Conservation (phyloP, 2,329 filamentous ascomycete genomes). For the Cladophialophora yegresii region DNA sequence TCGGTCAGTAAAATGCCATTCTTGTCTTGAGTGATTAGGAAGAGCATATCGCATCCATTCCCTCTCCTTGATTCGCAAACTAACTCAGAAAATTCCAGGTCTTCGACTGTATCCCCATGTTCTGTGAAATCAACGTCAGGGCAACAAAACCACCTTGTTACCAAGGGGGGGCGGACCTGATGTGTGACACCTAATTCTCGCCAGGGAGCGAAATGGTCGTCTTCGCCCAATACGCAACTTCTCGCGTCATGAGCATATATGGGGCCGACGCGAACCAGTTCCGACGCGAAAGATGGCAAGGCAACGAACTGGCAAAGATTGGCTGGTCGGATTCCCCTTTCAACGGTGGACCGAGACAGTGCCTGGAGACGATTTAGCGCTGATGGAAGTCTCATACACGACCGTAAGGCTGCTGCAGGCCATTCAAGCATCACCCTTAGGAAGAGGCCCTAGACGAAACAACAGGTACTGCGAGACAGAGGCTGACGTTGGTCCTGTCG, state of each 20-base stretch:
- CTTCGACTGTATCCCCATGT: constrained; percentile 77
- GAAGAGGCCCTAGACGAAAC: not conserved
- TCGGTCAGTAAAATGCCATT: constrained; percentile 34
- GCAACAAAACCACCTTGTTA: constrained; percentile 71
- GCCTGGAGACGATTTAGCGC: constrained; percentile 39
- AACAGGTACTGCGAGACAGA: constrained; percentile 21
- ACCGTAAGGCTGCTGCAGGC: constrained; percentile 37
- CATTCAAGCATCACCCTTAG: constrained; percentile 20
- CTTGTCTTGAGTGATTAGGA: constrained; percentile 55
- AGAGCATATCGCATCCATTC: constrained; percentile 37
- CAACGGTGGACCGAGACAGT: constrained; percentile 38
- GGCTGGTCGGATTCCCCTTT: constrained; percentile 42
- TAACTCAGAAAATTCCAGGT: constrained; percentile 59
- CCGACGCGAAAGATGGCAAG: constrained; percentile 54
- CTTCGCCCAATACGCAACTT: constrained; percentile 44
- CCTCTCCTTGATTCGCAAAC: not conserved
- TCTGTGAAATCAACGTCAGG: constrained; percentile 73
- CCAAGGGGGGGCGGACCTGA: constrained; percentile 62
- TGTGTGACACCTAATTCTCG: constrained; percentile 47
- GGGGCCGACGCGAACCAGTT: constrained; percentile 48
- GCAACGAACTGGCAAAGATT: constrained; percentile 40
- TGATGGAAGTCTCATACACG: constrained; percentile 35
- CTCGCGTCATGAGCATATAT: constrained; percentile 52
- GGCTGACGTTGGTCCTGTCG: constrained; percentile 23
- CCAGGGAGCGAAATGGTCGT: constrained; percentile 47